Conservation (phyloP, 208 protist genomes). For the Leishmania martiniquensis region DNA sequence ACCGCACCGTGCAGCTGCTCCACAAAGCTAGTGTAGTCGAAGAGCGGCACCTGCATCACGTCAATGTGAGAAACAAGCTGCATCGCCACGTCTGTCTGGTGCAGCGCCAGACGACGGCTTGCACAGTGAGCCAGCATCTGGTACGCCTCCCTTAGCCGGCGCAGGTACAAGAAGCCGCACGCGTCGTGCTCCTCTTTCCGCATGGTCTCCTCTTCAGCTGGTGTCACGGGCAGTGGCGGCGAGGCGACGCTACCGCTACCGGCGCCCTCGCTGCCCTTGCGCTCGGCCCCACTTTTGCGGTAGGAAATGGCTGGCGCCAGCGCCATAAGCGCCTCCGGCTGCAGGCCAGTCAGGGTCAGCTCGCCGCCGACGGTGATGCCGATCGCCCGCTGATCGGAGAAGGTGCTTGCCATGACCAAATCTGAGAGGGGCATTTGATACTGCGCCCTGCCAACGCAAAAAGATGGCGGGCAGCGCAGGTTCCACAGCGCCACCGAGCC, state of each 20-base stretch:
- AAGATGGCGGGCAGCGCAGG: slow-evolving; percentile 71
- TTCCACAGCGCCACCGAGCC: slow-evolving; percentile 84
- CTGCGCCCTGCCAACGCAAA: slow-evolving; percentile 78
- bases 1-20: slow-evolving; percentile 18
- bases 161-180: slow-evolving; percentile 65
- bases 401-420: slow-evolving; percentile 64
- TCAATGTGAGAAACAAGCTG: slow-evolving; percentile 69
- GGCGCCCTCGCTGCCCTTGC: background rate
- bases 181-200: slow-evolving; percentile 48
- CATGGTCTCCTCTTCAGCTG: slow-evolving; percentile 27
- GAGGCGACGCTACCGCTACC: background rate
- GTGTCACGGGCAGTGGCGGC: background rate
- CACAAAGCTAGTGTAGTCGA: slow-evolving; percentile 53
- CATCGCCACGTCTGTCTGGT: slow-evolving; percentile 63
- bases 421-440: slow-evolving; percentile 55
- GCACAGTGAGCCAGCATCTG: slow-evolving; percentile 63
- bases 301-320: slow-evolving; percentile 41
- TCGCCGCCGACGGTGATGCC: slow-evolving; percentile 69
- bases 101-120: slow-evolving; percentile 52
- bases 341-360: slow-evolving; percentile 40
- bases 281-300: background rate
- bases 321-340: slow-evolving; percentile 43
- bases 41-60: slow-evolving; percentile 46
- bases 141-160: slow-evolving; percentile 61
- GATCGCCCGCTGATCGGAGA: slow-evolving; percentile 68